A percentile compares a stretch with the other conserved stretches of the same genome.
Conservation (phyloP, 164 flowering plant genomes). For the Tetrastigma voinierianum region DNA sequence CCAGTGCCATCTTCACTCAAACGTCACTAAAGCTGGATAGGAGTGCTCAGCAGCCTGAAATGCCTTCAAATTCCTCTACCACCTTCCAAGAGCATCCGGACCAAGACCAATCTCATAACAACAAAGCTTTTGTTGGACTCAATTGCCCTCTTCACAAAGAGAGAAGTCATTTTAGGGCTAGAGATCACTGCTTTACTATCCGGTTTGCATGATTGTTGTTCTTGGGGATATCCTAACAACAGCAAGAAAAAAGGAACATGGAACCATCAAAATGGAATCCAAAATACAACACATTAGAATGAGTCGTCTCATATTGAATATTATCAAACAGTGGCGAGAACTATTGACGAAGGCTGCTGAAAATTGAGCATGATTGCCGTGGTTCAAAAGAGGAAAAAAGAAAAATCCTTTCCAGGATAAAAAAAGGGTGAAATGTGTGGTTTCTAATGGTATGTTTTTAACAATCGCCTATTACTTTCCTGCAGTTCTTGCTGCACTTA, state of each 20-base stretch:
- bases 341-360: neutral
- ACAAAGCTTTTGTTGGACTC: constrained; percentile 76
- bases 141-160: constrained; percentile 73
- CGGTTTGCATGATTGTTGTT: constrained; percentile 13
- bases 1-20: constrained; percentile 27
- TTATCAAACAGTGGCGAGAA: neutral
- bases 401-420: neutral
- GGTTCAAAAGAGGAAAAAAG: neutral
- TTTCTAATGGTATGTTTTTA: no score
- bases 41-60: constrained; percentile 68
- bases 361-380: neutral
- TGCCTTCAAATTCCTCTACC: constrained; percentile 69
- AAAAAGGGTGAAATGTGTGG: no score
- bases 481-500: no score
- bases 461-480: no score
- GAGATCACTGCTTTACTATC: constrained; percentile 23
- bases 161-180: constrained; percentile 67
- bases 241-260: neutral
- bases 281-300: neutral
- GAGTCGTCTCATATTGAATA: neutral
- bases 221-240: constrained; percentile 17
- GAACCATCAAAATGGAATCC: neutral
- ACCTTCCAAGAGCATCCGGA: constrained; percentile 78
- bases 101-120: constrained; percentile 61
- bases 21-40: constrained; percentile 50